Base-by-base conservation (phyloP, 495 filamentous ascomycete species). In the Neurospora sp. region DNA sequence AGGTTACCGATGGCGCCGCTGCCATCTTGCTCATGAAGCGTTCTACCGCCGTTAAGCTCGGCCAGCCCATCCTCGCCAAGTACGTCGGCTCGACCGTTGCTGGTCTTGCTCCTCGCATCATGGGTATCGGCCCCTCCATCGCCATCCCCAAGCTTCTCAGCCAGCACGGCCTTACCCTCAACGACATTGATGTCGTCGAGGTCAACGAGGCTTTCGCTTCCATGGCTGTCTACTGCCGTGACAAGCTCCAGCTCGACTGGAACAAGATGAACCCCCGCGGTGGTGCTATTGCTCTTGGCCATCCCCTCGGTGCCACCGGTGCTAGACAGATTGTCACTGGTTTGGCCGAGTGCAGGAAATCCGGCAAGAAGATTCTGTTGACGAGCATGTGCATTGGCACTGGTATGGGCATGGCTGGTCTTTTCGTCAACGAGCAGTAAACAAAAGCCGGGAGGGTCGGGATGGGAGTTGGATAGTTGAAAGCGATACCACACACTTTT, bases 131-230 rank as follows among this genome's bases (percentile, higher is more conserved):
- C 39, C 96, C 96, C 37, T 91, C 93, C 16, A 88, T 96, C 71
- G 96, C 94, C 62, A 97, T 99, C 77, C 96, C 96, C 75, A 99
- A 99, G 88, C 87, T 99, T 42, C 86, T 99, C 69, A 83, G 82
- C 79, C 91, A 97, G 85, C 91, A 90, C 89, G 88, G 90, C 79
- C 80, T 99, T 75, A 86, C 85, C n/a, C 86, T 96, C 71, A 84
- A 90, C 69, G 95, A 99, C 73, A 87, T 94, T 74, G 96, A 99
- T 76, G 87, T 99, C 66, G 89, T 93, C 76, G 96, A 99, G 87
- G 84, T 99, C 78, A 99, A 99, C 83, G 96, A 99, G 88, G 96
- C 96, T 2, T 99, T 99, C 76, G 96, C 95, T 37, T 93, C 90
- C 39, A 99, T 99, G 95, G 94, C 93, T 1, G 94, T 97, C 3